A percentile compares a stretch with the other conserved stretches of the same genome.
phyloP scores from a whole-genome alignment of 2,329 filamentous ascomycete genomes.

The Colletotrichum liaoningense region DNA sequence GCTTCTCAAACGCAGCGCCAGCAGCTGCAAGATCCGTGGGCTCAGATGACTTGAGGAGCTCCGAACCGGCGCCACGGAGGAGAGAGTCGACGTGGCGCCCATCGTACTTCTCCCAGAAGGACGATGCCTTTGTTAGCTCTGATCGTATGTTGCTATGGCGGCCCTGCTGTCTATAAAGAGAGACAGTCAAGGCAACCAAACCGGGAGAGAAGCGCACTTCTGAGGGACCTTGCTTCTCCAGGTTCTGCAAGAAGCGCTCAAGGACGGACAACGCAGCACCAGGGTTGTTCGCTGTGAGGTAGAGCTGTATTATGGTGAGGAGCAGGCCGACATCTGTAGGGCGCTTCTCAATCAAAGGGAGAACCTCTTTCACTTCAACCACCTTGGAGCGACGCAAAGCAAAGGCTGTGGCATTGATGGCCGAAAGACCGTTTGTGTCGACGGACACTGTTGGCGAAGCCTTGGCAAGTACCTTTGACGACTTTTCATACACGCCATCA shows the following conservation, averaged over 20 bases:
- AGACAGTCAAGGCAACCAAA: conserved; percentile 81
- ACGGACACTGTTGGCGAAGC: conserved; percentile 42
- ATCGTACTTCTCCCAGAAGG: conserved; percentile 79
- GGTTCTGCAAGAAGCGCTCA: conserved; percentile 77
- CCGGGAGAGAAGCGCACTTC: conserved; percentile 87
- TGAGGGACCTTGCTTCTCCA: conserved; percentile 72
- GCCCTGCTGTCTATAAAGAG: conserved; percentile 81
- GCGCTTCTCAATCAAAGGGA: conserved; percentile 77
- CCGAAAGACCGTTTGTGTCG: conserved; percentile 55
- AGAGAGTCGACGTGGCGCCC: conserved; percentile 66
- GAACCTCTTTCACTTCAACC: conserved; percentile 75
- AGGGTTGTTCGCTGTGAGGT: conserved; percentile 77
- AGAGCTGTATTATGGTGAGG: conserved; percentile 84
- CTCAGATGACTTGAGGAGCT: conserved; percentile 81
- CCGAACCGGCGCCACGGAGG: conserved; percentile 83
- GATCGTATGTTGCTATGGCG: conserved; percentile 77
- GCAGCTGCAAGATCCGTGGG: conserved; percentile 76
- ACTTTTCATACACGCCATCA: conserved; percentile 65
- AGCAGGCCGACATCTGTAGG: conserved; percentile 85
- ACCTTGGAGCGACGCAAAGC: conserved; percentile 60
- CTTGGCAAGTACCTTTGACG: conserved; percentile 53
- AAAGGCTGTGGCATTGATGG: conserved; percentile 76
- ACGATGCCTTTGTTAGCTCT: conserved; percentile 82
- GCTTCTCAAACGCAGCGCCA: conserved; percentile 80
- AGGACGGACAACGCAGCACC: conserved; percentile 80